Evolutionary conservation across 768 basidiomycete genomes (phyloP), one percentile per base, ranked within the genome.

Genomic region (Panaeolus cyanescens): DNA sequence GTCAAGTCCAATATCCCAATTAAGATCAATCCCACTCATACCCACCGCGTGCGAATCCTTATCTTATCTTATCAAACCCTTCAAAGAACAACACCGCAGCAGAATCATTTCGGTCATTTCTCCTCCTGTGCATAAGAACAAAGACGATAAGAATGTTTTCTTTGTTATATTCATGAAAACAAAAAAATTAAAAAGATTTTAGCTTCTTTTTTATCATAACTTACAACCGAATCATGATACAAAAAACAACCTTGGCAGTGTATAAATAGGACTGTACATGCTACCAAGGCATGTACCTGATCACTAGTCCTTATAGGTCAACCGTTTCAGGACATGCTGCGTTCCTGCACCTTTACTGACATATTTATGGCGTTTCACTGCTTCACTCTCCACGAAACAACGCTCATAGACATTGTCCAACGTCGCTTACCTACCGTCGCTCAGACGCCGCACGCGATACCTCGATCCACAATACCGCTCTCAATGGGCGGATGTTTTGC

Each of bases 21-120:
- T 54, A 32, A 37, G 62, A 32, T 55, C 54, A 15, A 55, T 55
- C 45, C 42, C 58, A 55, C 42, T 25, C 62, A 56, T 54, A n/a
- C 30, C 36, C 22, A 40, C 40, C 34, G 20, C 58, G 42, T 40
- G 45, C 30, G 45, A 50, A 50, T 50, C 25, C 22, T 28, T n/a
- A 50, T 42, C 62, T 63, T 63, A 63, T 63, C 62, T 63, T 56
- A 56, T 55, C 54, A 8, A 6, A 34, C n/a, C n/a, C n/a, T n/a
- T n/a, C n/a, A 13, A 13, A 50, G 45, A 50, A 50, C 45, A 50
- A 50, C 6, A 50, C 22, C 45, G 10, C 8, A 50, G 45, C 25
- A 22, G 13, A 12, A 28, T 50, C 30, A 4, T 50, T 50, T 28
- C 10, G 25, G 22, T 7, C 22, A 28, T 28, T 50, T 50, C 45